Conservation (phyloP, 768 basidiomycete genomes). For the Gyrodon lividus region DNA sequence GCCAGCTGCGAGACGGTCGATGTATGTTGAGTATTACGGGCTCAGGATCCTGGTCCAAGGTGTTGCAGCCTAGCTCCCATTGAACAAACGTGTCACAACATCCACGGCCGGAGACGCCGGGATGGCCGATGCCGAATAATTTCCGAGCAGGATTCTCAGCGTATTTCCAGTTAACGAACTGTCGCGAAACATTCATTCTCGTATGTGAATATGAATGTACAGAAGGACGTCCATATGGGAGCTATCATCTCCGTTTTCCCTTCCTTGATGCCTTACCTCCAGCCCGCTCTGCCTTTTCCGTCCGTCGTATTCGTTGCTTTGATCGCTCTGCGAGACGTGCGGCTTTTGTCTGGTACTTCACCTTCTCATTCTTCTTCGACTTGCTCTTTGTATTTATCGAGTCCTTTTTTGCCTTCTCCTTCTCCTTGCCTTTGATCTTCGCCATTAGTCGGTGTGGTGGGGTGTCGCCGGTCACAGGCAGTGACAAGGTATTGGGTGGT, state of each 20-base stretch:
- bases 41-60: neutral
- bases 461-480: neutral
- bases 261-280: slow-evolving; percentile 60
- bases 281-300: slow-evolving; percentile 71
- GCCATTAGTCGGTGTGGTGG: neutral
- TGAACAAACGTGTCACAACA: slow-evolving; percentile 3
- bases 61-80: neutral
- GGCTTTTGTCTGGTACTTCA: slow-evolving; percentile 71
- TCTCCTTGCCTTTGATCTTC: slow-evolving; percentile 17
- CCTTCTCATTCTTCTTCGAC: slow-evolving; percentile 26
- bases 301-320: slow-evolving; percentile 63
- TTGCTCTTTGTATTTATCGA: slow-evolving; percentile 24
- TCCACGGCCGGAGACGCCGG: slow-evolving; percentile 2
- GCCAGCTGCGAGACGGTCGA: slow-evolving; percentile 9
- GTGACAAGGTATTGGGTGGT: slow-evolving; percentile 21
- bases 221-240: neutral
- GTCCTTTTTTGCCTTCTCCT: slow-evolving; percentile 9
- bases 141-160: neutral
- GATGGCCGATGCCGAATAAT: neutral
- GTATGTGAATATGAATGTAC: neutral
- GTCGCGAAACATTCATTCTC: neutral
- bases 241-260: slow-evolving; percentile 16
- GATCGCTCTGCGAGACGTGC: slow-evolving; percentile 58
- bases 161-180: neutral
- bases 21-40: neutral